phyloP scores from a whole-genome alignment of 371 early-diverging fungal genomes.

The Rhizopus arrhizus region DNA sequence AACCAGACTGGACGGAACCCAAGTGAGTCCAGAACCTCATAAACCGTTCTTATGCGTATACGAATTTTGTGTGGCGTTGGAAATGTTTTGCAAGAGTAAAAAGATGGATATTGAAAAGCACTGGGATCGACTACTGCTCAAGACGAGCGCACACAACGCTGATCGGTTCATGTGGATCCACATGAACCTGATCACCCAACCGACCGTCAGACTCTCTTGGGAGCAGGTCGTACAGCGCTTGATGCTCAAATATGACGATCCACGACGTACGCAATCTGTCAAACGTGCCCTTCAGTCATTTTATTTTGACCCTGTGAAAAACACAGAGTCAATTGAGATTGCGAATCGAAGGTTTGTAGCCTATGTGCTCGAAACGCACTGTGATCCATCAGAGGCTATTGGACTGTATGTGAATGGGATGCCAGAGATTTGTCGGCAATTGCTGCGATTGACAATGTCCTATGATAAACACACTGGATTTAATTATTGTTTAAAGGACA shows the following conservation, averaged over 20 bases:
- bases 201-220: constrained; percentile 11
- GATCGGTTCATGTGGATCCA: constrained; percentile 25
- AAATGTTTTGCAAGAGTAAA: constrained; percentile 13
- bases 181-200: constrained; percentile 5
- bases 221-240: constrained; percentile 16
- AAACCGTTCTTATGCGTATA: constrained; percentile 19
- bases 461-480: constrained; percentile 10
- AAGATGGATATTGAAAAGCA: constrained; percentile 12
- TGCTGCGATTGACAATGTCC: constrained; percentile 8
- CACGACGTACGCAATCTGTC: background rate
- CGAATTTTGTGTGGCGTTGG: constrained; percentile 20
- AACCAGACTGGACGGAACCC: background rate
- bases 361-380: constrained; percentile 9
- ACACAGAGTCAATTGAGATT: constrained; percentile 1
- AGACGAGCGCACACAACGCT: constrained; percentile 12
- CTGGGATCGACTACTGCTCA: constrained; percentile 16
- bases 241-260: constrained; percentile 19
- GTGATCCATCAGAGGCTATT: constrained; percentile 2
- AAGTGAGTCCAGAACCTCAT: background rate
- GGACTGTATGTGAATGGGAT: constrained; percentile 5
- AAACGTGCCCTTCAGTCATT: background rate
- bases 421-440: background rate
- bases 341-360: constrained; percentile 10
- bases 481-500: constrained; percentile 11
- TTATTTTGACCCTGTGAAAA: constrained; percentile 3